phyloP scores from a whole-genome alignment of 352 stramenopile genomes.

The Pythium diclinum region DNA sequence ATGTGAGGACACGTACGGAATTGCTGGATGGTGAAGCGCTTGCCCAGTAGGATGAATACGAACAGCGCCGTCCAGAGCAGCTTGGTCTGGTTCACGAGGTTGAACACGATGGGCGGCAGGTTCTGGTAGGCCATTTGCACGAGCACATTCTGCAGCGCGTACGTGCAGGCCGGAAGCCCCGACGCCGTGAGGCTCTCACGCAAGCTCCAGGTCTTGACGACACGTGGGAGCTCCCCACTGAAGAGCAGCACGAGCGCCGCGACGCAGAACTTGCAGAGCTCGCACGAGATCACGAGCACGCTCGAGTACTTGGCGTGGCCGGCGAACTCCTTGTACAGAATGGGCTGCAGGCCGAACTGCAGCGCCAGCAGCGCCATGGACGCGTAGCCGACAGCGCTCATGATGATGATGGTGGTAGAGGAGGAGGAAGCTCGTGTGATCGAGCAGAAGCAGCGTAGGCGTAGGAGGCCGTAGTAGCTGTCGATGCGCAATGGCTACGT shows the following conservation, averaged over 20 bases:
- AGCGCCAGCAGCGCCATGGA: constrained; percentile 67
- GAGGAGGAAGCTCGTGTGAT: background rate
- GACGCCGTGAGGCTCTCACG: constrained; percentile 59
- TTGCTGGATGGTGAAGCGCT: constrained; percentile 61
- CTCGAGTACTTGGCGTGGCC: constrained; percentile 46
- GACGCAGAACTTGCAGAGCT: constrained; percentile 66
- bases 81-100: constrained; percentile 88
- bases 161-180: constrained; percentile 74
- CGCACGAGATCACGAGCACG: constrained; percentile 75
- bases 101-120: constrained; percentile 80
- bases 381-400: constrained; percentile 21
- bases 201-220: constrained; percentile 58
- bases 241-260: constrained; percentile 43
- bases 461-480: background rate
- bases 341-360: constrained; percentile 82
- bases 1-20: constrained; percentile 33
- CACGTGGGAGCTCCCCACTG: constrained; percentile 30
- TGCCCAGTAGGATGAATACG: constrained; percentile 72
- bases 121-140: constrained; percentile 82
- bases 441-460: background rate
- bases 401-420: background rate
- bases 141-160: constrained; percentile 87
- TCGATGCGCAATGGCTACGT: background rate
- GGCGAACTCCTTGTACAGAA: constrained; percentile 81
- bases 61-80: constrained; percentile 80